Evolutionary conservation across 495 filamentous ascomycete genomes (phyloP).

Genomic region (Evansstolkia leycettana): DNA sequence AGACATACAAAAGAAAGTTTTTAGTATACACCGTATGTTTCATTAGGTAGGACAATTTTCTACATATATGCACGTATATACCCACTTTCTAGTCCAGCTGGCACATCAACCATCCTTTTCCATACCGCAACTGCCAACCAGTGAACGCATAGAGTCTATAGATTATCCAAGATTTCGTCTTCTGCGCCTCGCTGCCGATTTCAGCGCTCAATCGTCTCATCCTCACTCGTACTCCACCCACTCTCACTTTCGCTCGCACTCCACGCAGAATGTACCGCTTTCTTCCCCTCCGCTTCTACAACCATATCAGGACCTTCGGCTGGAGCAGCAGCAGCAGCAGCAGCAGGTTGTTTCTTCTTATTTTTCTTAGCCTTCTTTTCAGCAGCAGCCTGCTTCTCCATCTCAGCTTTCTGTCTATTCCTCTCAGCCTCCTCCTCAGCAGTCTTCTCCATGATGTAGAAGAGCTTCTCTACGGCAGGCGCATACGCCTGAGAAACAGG

Average conservation of each 20-base stretch:
- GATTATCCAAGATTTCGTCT: too few species aligned
- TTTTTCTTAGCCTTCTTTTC: conserved; percentile 10
- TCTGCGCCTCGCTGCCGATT: too few species aligned
- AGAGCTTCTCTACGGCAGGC: conserved; percentile 58
- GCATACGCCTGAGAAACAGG: conserved; percentile 60
- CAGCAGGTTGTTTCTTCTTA: conserved; percentile 4
- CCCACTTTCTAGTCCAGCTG: too few species aligned
- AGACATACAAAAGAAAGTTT: too few species aligned
- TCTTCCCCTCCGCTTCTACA: background rate
- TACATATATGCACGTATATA: too few species aligned
- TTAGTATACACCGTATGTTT: too few species aligned
- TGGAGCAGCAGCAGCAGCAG: conserved; percentile 1
- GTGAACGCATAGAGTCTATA: too few species aligned
- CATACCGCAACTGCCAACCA: too few species aligned
- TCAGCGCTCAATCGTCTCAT: too few species aligned
- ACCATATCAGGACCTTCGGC: background rate
- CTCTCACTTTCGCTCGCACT: conserved; percentile 33
- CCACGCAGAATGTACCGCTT: conserved; percentile 18
- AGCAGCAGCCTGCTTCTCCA: too few species aligned
- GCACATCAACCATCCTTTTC: too few species aligned
- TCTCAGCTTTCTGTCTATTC: conserved; percentile 4
- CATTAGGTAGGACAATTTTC: too few species aligned
- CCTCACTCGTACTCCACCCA: conserved; percentile 16
- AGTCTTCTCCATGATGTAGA: conserved; percentile 30
- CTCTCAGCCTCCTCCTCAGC: conserved; percentile 9